Conservation (phyloP, 176 grass and related monocot genomes). For the Guadua angustifolia region DNA sequence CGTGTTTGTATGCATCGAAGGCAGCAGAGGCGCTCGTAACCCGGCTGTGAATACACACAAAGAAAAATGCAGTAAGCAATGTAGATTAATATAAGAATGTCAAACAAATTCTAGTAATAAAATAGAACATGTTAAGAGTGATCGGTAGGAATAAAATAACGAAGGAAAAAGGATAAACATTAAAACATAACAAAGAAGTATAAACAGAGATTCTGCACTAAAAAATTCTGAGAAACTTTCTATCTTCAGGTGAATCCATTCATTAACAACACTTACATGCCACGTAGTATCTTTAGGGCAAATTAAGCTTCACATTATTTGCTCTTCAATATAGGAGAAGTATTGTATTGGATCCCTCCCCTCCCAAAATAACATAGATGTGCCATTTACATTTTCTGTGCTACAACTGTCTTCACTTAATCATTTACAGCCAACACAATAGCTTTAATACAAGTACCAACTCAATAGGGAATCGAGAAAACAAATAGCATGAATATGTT, state of each 20-base stretch:
- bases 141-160: background rate
- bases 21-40: slow-evolving; percentile 76
- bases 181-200: background rate
- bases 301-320: background rate
- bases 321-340: background rate
- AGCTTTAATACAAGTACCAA: background rate
- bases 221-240: background rate
- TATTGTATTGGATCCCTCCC: background rate
- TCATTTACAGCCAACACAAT: background rate
- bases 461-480: background rate
- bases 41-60: slow-evolving; percentile 53
- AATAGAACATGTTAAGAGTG: background rate
- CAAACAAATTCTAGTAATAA: background rate
- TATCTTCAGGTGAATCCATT: background rate
- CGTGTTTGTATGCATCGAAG: slow-evolving; percentile 74
- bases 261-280: background rate
- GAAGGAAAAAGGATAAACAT: background rate
- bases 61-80: slow-evolving; percentile 4
- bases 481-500: background rate
- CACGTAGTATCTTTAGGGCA: background rate
- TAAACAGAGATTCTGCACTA: background rate
- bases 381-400: background rate
- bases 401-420: background rate
- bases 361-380: background rate
- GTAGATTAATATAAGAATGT: background rate